These are phyloP conservation scores for Penicillium sumatraense DNA, from an alignment of 2,329 filamentous ascomycete genomes.

Conservation along the genomic window DNA sequence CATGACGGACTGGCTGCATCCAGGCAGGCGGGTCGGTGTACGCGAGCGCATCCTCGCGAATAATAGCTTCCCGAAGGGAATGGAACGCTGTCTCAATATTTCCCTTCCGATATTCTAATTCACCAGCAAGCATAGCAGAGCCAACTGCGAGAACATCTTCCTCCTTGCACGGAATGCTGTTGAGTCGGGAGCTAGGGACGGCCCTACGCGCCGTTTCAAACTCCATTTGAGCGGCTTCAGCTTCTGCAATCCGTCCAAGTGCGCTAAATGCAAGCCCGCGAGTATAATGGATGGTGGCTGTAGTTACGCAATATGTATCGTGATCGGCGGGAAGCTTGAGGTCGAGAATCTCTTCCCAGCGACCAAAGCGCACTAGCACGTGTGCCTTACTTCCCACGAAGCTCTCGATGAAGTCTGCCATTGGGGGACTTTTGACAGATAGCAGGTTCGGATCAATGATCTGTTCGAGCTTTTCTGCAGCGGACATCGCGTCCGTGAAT, in stretches of 20 bases:
- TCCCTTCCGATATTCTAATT: not conserved
- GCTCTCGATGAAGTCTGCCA: slow-evolving; percentile 78
- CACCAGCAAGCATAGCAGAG: not conserved
- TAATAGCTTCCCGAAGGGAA: not conserved
- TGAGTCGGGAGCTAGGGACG: not conserved
- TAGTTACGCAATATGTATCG: slow-evolving; percentile 68
- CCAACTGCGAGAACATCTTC: not conserved
- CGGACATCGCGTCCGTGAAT: slow-evolving; percentile 64
- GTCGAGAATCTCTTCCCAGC: slow-evolving; percentile 68
- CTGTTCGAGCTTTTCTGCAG: slow-evolving; percentile 61
- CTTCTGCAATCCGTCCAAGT: slow-evolving; percentile 56
- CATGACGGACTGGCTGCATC: not conserved
- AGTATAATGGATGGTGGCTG: slow-evolving; percentile 68
- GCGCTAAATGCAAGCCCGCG: slow-evolving; percentile 69
- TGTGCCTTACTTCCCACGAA: slow-evolving; percentile 70
- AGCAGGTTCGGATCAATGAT: slow-evolving; percentile 68
- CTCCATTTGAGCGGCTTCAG: slow-evolving; percentile 49
- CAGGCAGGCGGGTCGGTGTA: not conserved
- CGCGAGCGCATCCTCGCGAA: not conserved
- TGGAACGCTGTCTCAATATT: not conserved
- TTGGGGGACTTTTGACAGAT: slow-evolving; percentile 67
- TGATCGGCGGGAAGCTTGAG: slow-evolving; percentile 61
- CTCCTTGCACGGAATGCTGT: not conserved
- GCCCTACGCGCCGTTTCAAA: not conserved
- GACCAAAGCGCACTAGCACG: slow-evolving; percentile 72